Evolutionary conservation across 345 rosid species (phyloP), one percentile per base, ranked within the genome.

Genomic region (Rhizophora mangle): DNA sequence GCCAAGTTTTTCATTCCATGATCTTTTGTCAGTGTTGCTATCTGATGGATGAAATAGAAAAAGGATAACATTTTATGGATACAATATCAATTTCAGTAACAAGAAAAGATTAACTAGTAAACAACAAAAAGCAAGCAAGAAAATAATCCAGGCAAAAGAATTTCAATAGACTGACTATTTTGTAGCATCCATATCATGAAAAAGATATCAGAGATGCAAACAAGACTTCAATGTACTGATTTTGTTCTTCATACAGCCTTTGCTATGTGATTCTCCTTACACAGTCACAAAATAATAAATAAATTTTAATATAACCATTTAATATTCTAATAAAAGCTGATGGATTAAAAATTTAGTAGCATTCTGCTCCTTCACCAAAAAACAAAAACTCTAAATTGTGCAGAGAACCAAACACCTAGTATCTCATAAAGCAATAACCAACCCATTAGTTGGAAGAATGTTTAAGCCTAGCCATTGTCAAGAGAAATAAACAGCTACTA

Each of bases 1-100:
- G 63, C 97, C 96, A 6, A 87, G 87, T 83, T 84, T 82, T 56
- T 86, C 85, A 70, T 77, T 82, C 99, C 93, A 87, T 67, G 96
- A 85, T 81, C 90, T 80, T 85, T 77, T 85, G 70, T 78, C 87
- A 67, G 37, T 68, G 59, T 51, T 47, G 84, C 78, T 84, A 83
- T 88, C 98, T 94, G 90, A 74, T 72, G 65, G 61, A 69, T 61
- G 31, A 24, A 81, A 54, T 75, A 54, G 20, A 56, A 72, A 68
- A n/a, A 61, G 4, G 39, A 29, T 6, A 19, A 32, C 22, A 22
- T 30, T 67, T 57, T 75, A 30, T 43, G 26, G 61, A 26, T 43
- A 70, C 26, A 71, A 49, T 30, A 11, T 27, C 62, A 66, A n/a
- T 2, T 7, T 43, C 43, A 55, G 24, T 29, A 37, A 21, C 53